A percentile compares a stretch with the other conserved stretches of the same genome.
Evolutionary conservation across 345 rosid genomes (phyloP).

Genomic region (Atalantia buxifolia): DNA sequence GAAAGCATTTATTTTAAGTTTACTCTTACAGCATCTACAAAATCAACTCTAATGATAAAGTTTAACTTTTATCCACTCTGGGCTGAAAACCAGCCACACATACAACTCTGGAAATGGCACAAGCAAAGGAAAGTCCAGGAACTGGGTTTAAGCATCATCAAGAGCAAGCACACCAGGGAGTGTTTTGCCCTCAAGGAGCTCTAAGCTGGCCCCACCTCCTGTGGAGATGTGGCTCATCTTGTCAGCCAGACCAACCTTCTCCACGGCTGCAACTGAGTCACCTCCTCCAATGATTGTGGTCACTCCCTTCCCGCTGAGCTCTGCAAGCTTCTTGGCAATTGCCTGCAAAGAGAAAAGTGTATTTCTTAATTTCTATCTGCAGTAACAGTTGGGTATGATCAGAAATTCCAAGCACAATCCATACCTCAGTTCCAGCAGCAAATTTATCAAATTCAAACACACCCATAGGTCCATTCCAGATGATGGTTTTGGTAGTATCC

Average conservation of each 20-base stretch:
- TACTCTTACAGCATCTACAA: slow-evolving; percentile 21
- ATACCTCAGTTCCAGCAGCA: slow-evolving; percentile 87
- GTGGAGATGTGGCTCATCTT: slow-evolving; percentile 98
- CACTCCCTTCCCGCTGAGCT: slow-evolving; percentile 77
- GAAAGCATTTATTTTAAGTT: slow-evolving; percentile 14
- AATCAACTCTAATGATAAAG: slow-evolving; percentile 2
- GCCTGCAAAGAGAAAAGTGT: slow-evolving; percentile 43
- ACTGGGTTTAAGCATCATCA: slow-evolving; percentile 54
- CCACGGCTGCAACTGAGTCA: slow-evolving; percentile 96
- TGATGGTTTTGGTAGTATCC: slow-evolving; percentile 71
- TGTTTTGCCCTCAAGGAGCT: slow-evolving; percentile 87
- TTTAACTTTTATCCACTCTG: slow-evolving; percentile 2
- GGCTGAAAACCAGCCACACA: slow-evolving; percentile 32
- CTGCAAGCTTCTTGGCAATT: slow-evolving; percentile 82
- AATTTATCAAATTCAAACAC: slow-evolving; percentile 92
- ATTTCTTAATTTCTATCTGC: not conserved
- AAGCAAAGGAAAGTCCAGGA: not conserved
- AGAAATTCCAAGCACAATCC: not conserved
- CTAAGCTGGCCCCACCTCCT: slow-evolving; percentile 96
- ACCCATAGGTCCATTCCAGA: slow-evolving; percentile 99
- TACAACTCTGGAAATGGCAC: slow-evolving; percentile 4
- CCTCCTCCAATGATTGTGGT: slow-evolving; percentile 97
- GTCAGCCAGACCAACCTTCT: slow-evolving; percentile 86
- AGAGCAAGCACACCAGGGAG: slow-evolving; percentile 95
- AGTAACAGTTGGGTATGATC: not conserved